Evolutionary conservation across 805 yeast species (phyloP).

Genomic region (Brettanomyces sp.): DNA sequence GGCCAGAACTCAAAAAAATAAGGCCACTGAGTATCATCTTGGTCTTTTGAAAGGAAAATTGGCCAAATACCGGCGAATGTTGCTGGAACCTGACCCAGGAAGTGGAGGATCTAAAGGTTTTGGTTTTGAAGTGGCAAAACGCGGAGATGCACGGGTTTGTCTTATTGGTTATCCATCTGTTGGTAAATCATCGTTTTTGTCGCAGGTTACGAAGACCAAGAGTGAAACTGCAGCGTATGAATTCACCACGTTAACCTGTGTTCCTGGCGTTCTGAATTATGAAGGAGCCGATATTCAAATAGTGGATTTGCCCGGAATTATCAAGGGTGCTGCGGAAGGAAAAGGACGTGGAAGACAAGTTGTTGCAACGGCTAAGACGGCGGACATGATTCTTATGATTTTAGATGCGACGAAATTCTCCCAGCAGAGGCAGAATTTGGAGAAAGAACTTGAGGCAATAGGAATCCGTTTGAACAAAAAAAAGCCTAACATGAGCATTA

Average conservation of each 20-base stretch:
- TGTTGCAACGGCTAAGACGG: conserved; percentile 90
- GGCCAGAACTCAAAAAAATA: conserved; percentile 91
- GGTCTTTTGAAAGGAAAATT: conserved; percentile 91
- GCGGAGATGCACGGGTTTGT: conserved; percentile 94
- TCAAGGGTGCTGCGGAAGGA: conserved; percentile 93
- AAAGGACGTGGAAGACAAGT: conserved; percentile 98
- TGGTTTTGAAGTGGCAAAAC: conserved; percentile 89
- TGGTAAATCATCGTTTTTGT: conserved; percentile 86
- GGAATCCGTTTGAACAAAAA: conserved; percentile 83
- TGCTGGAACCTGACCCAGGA: conserved; percentile 82
- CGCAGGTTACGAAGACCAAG: conserved; percentile 86
- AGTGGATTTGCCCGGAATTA: conserved; percentile 96
- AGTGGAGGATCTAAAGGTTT: conserved; percentile 51
- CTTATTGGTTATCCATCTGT: conserved; percentile 96
- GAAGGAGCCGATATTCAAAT: conserved; percentile 96
- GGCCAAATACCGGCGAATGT: conserved; percentile 85
- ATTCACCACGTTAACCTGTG: conserved; percentile 92
- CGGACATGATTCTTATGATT: conserved; percentile 87
- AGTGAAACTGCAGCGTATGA: conserved; percentile 93
- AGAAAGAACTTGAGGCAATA: conserved; percentile 83
- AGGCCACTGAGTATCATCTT: conserved; percentile 95
- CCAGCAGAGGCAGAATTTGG: conserved; percentile 80
- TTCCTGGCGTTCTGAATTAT: conserved; percentile 90
- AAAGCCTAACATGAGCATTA: conserved; percentile 73
- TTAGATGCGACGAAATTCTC: conserved; percentile 91